Percentiles rank a stretch among this genome's conserved stretches.
Evolutionary conservation across 1,284 basidiomycete species (phyloP).

Genomic region (Earliella scabrosa): DNA sequence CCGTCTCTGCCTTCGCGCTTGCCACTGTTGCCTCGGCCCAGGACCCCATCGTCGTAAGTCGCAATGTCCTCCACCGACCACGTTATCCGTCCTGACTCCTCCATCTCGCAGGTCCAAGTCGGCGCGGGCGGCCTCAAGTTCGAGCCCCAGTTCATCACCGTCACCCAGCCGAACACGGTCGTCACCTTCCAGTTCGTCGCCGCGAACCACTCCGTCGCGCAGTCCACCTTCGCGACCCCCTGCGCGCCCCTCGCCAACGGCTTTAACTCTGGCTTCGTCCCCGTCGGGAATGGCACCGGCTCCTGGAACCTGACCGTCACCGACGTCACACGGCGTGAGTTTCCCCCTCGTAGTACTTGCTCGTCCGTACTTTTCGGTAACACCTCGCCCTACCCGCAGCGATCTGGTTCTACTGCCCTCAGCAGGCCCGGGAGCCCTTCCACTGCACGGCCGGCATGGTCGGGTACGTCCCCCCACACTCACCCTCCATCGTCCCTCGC

Average conservation of each 20-base stretch:
- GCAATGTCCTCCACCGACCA: not conserved
- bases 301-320: conserved; percentile 42
- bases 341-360: no score
- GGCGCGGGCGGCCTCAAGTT: conserved; percentile 46
- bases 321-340: no score
- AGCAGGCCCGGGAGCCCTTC: conserved; percentile 36
- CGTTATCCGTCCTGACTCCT: not conserved
- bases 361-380: no score
- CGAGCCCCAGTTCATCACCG: conserved; percentile 46
- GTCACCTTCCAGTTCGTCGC: conserved; percentile 54
- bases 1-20: conserved; percentile 22
- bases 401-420: conserved; percentile 67
- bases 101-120: conserved; percentile 32
- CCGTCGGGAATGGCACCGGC: conserved; percentile 24
- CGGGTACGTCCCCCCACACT: conserved; percentile 30
- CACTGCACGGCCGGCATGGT: conserved; percentile 52
- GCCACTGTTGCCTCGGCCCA: conserved; percentile 29
- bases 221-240: conserved; percentile 50
- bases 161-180: conserved; percentile 43
- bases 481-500: not conserved
- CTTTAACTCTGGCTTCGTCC: conserved; percentile 53
- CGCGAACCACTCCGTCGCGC: conserved; percentile 59
- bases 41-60: conserved; percentile 14
- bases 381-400: conserved; percentile 34
- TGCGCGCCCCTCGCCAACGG: conserved; percentile 47